Base-by-base conservation (phyloP, 257 asterid genomes). In the Gardenia jasminoides region DNA sequence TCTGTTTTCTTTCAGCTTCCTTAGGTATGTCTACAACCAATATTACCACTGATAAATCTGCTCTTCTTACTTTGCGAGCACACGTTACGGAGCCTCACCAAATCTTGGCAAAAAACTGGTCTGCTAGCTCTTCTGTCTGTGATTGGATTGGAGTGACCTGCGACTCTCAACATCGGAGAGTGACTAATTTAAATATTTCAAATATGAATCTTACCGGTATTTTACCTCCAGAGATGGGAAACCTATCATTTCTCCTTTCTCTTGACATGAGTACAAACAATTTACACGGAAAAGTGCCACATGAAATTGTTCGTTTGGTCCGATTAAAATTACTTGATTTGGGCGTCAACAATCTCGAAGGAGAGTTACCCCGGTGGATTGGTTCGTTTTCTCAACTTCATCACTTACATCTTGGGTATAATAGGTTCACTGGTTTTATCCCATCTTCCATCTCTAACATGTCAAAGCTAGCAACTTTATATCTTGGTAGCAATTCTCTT, bases 361-460 rank as follows among this genome's bases (percentile, higher is more conserved):
- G 76, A 28, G 28, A 28, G 2, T 6, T 72, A 7, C 76, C 76
- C 1, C 0, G 0, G 0, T 72, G 66, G 76, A 44, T 70, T 44
- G n/a, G 52, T 48, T 46, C 59, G 4, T 70, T 70, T 6, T 59
- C n/a, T 1, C 52, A 46, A 17, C 58, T 70, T 24, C 11, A 70
- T 12, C n/a, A n/a, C n/a, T n/a, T 70, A 48, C n/a, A 36, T 4
- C 74, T 82, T 0, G 6, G 11, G n/a, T 36, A 59, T 31, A 82
- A 85, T 39, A 76, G 24, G 68, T 80, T 82, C 20, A 72, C 84
- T 0, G 82, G 86, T 41, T 11, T n/a, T 10, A 76, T 82, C 56
- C 82, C 85, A 36, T 12, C 70, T 17, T 81, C 82, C 30, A 39
- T 81, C 52, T 66, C 66, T 0, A 85, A 85, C 74, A 59, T 83